These are phyloP conservation scores for Didymella exigua DNA, from an alignment of 2,329 filamentous ascomycete genomes.

Conservation along the genomic window DNA sequence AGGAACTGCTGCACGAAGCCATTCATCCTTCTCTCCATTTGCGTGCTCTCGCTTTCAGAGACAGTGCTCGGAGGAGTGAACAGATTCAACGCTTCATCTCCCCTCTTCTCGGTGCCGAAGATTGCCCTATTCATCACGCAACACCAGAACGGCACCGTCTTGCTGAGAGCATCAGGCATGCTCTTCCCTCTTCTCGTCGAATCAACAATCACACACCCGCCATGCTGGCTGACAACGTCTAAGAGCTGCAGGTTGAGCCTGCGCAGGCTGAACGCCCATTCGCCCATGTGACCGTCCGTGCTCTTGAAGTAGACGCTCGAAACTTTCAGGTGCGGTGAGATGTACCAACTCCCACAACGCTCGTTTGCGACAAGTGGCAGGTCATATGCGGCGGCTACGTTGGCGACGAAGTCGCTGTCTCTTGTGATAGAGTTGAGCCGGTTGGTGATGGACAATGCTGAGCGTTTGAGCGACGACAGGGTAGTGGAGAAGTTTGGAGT, in stretches of 20 bases:
- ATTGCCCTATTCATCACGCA: slow-evolving; percentile 80
- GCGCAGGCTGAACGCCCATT: slow-evolving; percentile 88
- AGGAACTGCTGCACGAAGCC: slow-evolving; percentile 59
- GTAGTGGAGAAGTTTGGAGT: slow-evolving; percentile 68
- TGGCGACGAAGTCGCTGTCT: slow-evolving; percentile 76
- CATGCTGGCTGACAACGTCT: slow-evolving; percentile 66
- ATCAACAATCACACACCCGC: slow-evolving; percentile 88
- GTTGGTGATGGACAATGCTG: slow-evolving; percentile 79
- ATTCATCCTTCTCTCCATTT: slow-evolving; percentile 71
- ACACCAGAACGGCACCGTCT: slow-evolving; percentile 94
- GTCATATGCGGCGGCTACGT: slow-evolving; percentile 61
- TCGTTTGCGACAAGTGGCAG: slow-evolving; percentile 89
- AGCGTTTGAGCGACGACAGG: slow-evolving; percentile 74
- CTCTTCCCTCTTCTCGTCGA: slow-evolving; percentile 90
- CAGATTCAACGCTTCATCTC: slow-evolving; percentile 58
- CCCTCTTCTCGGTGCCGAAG: slow-evolving; percentile 67
- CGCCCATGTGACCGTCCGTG: slow-evolving; percentile 88
- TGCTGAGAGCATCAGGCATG: slow-evolving; percentile 94
- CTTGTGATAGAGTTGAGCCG: slow-evolving; percentile 77
- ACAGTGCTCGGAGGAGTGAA: slow-evolving; percentile 75
- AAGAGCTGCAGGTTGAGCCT: slow-evolving; percentile 85
- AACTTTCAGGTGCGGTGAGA: slow-evolving; percentile 66
- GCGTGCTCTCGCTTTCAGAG: slow-evolving; percentile 74
- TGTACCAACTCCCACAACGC: slow-evolving; percentile 95
- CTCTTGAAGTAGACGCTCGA: slow-evolving; percentile 95